Base-by-base conservation (phyloP, 805 yeast species). In the Saturnispora serradocipensis region DNA sequence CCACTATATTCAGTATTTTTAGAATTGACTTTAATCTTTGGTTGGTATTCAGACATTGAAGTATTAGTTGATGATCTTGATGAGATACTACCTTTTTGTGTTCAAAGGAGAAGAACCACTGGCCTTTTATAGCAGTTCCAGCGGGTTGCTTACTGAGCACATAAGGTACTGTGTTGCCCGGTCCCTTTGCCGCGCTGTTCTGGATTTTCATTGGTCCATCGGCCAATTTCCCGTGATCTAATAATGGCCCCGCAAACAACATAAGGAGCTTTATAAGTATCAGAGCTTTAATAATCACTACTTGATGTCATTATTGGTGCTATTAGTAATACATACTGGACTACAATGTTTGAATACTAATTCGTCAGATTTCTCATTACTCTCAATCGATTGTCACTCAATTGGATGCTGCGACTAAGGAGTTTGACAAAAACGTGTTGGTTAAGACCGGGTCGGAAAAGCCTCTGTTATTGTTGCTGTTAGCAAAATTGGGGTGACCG, bases 21-120 rank as follows among this genome's bases (percentile, higher is more conserved):
- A 46, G 83, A 75, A 57, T 74, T 69, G 60, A 84, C 85, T 52
- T 77, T 67, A 60, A 83, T 80, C 50, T 66, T 63, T 34, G 73
- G 71, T 51, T 67, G 49, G 59, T 60, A 68, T 45, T 64, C 16
- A 11, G 47, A 24, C 51, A 49, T 49, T 15, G 5, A 15, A 34
- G 5, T 13, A 7, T 22, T 42, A 16, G 10, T n/a, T 43, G 42
- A 22, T 24, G 24, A 9, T 15, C 16, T 16, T 7, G 4, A 24
- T 13, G 8, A n/a, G 6, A 5, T 43, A 15, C 25, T 18, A 8
- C 16, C 9, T 10, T 6, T 28, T 34, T 9, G 13, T 9, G 16
- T 13, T 8, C 5, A 10, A 5, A 44, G 13, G 27, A 30, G 28
- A 20, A 35, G 20, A 28, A 16, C 13, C 10, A 5, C 5, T 38